Base-by-base conservation (phyloP, 2,329 filamentous ascomycete species). In the Pseudofabraea citricarpa region DNA sequence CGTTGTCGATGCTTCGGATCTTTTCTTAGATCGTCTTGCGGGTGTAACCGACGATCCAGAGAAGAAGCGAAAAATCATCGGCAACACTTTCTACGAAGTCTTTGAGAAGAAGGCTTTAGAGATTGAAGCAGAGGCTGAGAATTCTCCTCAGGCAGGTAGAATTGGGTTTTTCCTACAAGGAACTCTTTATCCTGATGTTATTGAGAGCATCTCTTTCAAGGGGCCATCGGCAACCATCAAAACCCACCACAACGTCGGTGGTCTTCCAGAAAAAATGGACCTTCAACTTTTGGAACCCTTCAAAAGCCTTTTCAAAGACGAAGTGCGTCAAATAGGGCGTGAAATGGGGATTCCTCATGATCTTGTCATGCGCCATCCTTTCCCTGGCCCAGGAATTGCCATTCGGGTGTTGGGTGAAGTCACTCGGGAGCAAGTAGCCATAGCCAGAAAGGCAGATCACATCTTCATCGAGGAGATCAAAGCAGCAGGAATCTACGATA, bases 11-110 rank as follows among this genome's bases (percentile, higher is more conserved):
- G 90, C 81, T 0, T 75, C 77, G 8, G 74, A 94, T 48, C 70
- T 77, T 20, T 97, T 97, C 72, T 72, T 96, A n/a, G 69, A 70
- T 22, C 74, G 81, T 19, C 79, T 97, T 1, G 77, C 79, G 52
- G 91, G 89, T 15, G 79, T 95, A 20, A 71, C 69, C 0, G 88
- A 87, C 44, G 45, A 82, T 22, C 90, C 91, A 0, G 90, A 97
- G 67, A 78, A 78, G 61, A 96, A 95, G 75, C 77, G 90, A 43
- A 95, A 95, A 69, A 83, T 96, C 56, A 96, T 96, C 49, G 90
- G 90, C 44, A 78, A 74, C 50, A 75, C 73, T 18, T 87, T 90
- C 64, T 89, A 90, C 52, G 85, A 90, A 55, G 69, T 95, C 21
- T 96, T 95, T 65, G 84, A 95, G 64, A 72, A 82, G 46, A 83